Evolutionary conservation across 805 yeast species (phyloP).

Genomic region (Candida verbasci): DNA sequence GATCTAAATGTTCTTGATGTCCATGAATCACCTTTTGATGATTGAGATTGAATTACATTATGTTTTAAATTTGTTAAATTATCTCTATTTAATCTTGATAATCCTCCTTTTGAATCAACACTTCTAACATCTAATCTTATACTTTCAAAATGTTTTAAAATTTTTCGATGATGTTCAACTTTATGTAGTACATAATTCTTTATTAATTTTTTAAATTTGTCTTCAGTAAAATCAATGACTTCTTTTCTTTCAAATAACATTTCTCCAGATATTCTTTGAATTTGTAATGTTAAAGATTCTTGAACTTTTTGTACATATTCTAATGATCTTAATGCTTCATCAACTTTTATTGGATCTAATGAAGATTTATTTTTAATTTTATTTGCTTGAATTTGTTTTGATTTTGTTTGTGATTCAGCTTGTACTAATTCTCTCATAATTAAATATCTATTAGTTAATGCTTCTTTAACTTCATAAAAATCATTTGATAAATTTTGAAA

Average conservation of each 20-base stretch:
- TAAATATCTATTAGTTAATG: conserved; percentile 86
- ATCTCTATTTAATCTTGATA: conserved; percentile 79
- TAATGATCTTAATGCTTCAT: conserved; percentile 77
- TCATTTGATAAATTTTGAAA: conserved; percentile 62
- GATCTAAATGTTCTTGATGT: conserved; percentile 38
- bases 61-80: conserved; percentile 44
- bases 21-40: conserved; percentile 41
- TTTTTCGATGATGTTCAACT: conserved; percentile 83
- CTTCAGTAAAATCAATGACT: conserved; percentile 55
- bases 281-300: conserved; percentile 69
- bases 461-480: conserved; percentile 84
- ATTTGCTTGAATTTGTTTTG: conserved; percentile 66
- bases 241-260: conserved; percentile 71
- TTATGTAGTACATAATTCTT: conserved; percentile 60
- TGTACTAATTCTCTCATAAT: conserved; percentile 82
- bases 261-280: conserved; percentile 79
- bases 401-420: conserved; percentile 71
- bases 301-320: conserved; percentile 77
- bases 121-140: conserved; percentile 68
- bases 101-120: conserved; percentile 74
- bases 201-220: conserved; percentile 48
- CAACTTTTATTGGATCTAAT: conserved; percentile 82
- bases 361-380: conserved; percentile 68
- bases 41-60: conserved; percentile 40
- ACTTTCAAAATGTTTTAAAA: conserved; percentile 66